Base-by-base conservation (phyloP, 768 basidiomycete genomes). In the Leccinum subtestaceum region DNA sequence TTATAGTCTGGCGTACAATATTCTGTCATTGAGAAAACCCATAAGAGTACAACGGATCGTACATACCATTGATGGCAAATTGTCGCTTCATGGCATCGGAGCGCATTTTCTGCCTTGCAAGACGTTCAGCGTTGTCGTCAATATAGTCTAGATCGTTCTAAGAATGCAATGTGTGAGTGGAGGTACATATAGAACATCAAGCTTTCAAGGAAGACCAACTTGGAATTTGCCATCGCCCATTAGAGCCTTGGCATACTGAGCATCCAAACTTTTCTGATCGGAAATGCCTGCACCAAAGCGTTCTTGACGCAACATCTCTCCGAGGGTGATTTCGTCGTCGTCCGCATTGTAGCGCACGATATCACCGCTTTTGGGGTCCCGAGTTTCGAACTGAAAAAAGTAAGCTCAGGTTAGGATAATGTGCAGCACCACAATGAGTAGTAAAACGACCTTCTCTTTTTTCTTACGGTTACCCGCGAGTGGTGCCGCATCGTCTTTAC, bases 71-170 rank as follows among this genome's bases (percentile, higher is more conserved):
- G 62, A 99, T 91, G 12, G 97, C 97, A 72, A 98, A 99, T 64
- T 94, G 91, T 48, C 95, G 85, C 72, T 95, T 98, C 89, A 97
- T 93, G 21, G 89, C 93, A 67, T 98, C 96, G 4, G 88, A 86
- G 53, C 95, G 90, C 92, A 98, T 95, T 75, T 96, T 98, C 73
- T 93, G 87, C 57, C 95, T 80, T 40, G 91, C 93, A 0, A 98
- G 80, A 64, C 87, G 88, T 67, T 96, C 96, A 1, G 94, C 95
- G 70, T 98, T 96, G 63, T 98, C 97, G 64, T 99, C 97, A 62
- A 97, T 88, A 65, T 98, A 98, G 49, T 98, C 97, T 32, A 95
- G 76, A 66, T 95, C 85, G 63, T 89, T 88, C 89, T 94, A 56
- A 10, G 45, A 57, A 45, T 13, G 23, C 13, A 19, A 55, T 60